Base-by-base conservation (phyloP, 768 basidiomycete species). In the Mycena chlorophos region DNA sequence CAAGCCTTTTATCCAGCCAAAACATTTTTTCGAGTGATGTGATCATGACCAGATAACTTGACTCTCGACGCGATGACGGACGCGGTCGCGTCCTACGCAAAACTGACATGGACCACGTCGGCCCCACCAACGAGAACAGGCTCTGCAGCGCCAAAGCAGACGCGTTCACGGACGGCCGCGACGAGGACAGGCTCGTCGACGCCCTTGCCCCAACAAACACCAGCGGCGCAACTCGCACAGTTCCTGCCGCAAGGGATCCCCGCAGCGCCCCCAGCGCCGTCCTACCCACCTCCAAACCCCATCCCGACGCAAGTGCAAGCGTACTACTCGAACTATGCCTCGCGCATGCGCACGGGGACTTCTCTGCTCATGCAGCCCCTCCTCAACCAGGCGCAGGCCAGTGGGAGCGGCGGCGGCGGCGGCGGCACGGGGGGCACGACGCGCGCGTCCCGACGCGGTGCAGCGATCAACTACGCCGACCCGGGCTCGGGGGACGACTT, bases 341-440 rank as follows among this genome's bases (percentile, higher is more conserved):
- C 94, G 5, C 83, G 96, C n/a, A 75, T 98, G 49, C 86, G 90
- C 23, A 95, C 96, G 0, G 97, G 97, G 16, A 80, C 88, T 3
- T 89, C 92, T 0, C 83, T 94, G 5, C 84, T 99, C 62, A 81
- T 98, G 71, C 97, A 99, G 66, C 97, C 97, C 19, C 83, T 92
- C 63, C 58, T 79, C 45, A 63, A 73, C 4, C 60, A 75, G n/a
- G 61, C 79, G 69, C 96, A 98, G 65, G 96, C 96, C 14, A n/a
- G n/a, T n/a, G n/a, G n/a, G n/a, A n/a, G n/a, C n/a, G n/a, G n/a
- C n/a, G 82, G 90, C 63, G 58, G 77, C 43, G 63, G 71, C 3
- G 60, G 75, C 20, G 58, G 77, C 6, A 66, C 82, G 1, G 61
- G 77, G 6, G 69, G 71, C 3, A 64, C 65, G 28, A 66, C 71